Evolutionary conservation across 306 rosid genomes (phyloP).

Genomic region (Ammopiptanthus mongolicus): DNA sequence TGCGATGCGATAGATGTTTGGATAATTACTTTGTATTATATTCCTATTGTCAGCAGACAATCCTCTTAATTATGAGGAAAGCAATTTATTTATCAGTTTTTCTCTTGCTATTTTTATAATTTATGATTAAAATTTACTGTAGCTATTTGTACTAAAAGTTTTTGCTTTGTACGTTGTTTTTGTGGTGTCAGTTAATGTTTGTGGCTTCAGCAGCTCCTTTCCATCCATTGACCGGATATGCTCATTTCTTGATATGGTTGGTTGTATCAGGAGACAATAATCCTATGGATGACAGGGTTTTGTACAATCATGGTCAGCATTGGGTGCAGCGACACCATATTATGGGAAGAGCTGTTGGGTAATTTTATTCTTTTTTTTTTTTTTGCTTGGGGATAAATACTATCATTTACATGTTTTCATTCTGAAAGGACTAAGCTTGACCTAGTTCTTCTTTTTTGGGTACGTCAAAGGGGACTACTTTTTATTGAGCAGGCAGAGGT

Average conservation of each 20-base stretch:
- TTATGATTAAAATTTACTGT: neutral
- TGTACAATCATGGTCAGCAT: slow-evolving; percentile 59
- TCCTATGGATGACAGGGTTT: slow-evolving; percentile 37
- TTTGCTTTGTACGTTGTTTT: neutral
- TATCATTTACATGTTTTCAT: neutral
- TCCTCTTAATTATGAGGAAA: neutral
- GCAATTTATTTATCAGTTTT: neutral
- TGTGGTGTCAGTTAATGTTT: neutral
- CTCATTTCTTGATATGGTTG: neutral
- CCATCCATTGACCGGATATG: neutral
- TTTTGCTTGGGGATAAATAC: neutral
- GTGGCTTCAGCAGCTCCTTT: neutral
- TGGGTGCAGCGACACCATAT: slow-evolving; percentile 68
- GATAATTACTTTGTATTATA: neutral
- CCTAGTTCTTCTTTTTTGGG: neutral
- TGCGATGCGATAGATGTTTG: slow-evolving; percentile 12
- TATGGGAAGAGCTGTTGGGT: slow-evolving; percentile 79
- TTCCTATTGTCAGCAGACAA: neutral
- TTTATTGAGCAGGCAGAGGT: neutral
- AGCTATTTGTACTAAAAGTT: neutral
- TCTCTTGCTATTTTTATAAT: neutral
- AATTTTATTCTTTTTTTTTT: neutral
- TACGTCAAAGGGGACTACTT: neutral
- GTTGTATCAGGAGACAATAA: slow-evolving; percentile 67
- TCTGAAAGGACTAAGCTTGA: neutral